Conservation (phyloP, 1,139 yeast species). For the Candida sanyaensis region DNA sequence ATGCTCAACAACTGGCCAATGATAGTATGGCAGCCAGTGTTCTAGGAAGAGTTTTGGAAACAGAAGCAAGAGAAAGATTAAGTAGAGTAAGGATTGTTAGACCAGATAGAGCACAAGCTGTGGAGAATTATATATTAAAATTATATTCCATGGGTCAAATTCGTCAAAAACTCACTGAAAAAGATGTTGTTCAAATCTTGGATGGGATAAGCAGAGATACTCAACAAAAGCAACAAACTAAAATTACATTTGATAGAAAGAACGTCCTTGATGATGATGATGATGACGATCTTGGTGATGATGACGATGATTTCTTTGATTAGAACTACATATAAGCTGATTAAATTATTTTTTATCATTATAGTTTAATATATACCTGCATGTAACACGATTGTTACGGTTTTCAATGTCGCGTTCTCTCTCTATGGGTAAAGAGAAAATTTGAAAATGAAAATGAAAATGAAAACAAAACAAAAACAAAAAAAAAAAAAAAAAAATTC, state of each 20-base stretch:
- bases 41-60: conserved; percentile 72
- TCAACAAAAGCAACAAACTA: conserved; percentile 58
- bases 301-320: conserved; percentile 37
- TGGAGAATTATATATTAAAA: conserved; percentile 77
- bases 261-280: conserved; percentile 21
- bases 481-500: background rate
- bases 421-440: too few species aligned
- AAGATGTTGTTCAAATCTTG: conserved; percentile 78
- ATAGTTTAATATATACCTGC: conserved; percentile 1
- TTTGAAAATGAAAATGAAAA: background rate
- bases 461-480: background rate
- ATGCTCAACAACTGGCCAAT: conserved; percentile 21
- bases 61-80: conserved; percentile 84
- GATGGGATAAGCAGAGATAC: conserved; percentile 85
- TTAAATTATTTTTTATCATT: too few species aligned
- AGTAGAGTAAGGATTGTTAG: conserved; percentile 86
- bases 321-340: conserved; percentile 8
- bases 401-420: background rate
- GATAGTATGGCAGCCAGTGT: conserved; percentile 39
- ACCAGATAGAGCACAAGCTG: conserved; percentile 88
- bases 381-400: background rate
- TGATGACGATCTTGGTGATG: conserved; percentile 17
- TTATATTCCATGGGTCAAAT: conserved; percentile 81
- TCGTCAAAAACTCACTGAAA: conserved; percentile 69
- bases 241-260: conserved; percentile 48